These are phyloP conservation scores for Spencermartinsiella europaea DNA, from an alignment of 805 yeast genomes.

Conservation along the genomic window DNA sequence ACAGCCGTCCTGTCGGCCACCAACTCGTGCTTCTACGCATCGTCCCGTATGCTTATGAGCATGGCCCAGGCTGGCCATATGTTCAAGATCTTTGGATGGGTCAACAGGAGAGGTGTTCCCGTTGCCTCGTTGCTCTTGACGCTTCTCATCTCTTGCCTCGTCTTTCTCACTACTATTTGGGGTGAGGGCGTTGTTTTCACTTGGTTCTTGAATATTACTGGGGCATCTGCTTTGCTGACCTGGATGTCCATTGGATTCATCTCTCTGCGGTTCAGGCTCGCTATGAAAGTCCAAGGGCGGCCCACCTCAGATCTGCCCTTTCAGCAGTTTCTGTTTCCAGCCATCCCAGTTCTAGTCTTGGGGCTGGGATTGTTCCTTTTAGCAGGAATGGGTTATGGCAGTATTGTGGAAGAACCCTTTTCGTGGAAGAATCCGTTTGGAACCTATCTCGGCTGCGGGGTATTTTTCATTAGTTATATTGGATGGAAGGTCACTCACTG, in stretches of 20 bases:
- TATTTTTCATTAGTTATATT: conserved; percentile 39
- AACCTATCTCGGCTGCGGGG: conserved; percentile 41
- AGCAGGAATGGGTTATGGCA: conserved; percentile 36
- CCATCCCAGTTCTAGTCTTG: conserved; percentile 46
- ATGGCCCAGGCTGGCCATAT: conserved; percentile 55
- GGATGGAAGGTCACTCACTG: conserved; percentile 31
- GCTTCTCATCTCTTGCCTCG: conserved; percentile 50
- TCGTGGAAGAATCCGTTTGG: conserved; percentile 41
- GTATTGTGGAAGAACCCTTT: conserved; percentile 20
- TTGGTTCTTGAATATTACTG: conserved; percentile 61
- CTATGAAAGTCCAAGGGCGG: conserved; percentile 51
- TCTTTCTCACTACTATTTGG: conserved; percentile 60
- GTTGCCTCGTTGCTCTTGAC: conserved; percentile 49
- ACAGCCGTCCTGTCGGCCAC: conserved; percentile 61
- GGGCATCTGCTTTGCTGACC: conserved; percentile 57
- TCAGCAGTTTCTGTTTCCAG: conserved; percentile 45
- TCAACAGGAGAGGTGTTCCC: conserved; percentile 55
- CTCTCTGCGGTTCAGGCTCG: conserved; percentile 55
- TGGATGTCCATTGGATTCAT: conserved; percentile 56
- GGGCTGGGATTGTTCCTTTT: conserved; percentile 57
- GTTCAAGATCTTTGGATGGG: conserved; percentile 45
- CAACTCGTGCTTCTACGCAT: conserved; percentile 59
- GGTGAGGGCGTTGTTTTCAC: conserved; percentile 52
- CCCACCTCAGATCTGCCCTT: conserved; percentile 48
- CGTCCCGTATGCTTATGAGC: conserved; percentile 56